Conservation (phyloP, 306 rosid genomes). For the Sphenostylis stenocarpa region DNA sequence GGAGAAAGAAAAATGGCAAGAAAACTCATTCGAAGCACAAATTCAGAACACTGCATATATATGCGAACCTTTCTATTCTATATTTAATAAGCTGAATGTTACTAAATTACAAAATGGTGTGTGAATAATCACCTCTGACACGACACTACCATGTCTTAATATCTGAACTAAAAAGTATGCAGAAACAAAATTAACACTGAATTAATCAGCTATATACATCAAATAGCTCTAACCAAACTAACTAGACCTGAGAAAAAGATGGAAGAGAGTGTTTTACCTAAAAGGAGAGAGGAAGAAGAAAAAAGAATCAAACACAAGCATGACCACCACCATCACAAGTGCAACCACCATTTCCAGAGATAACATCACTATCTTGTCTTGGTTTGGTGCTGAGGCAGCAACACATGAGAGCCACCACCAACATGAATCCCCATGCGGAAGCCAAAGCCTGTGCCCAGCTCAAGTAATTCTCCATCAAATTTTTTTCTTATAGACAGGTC, state of each 20-base stretch:
- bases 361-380: conserved; percentile 36
- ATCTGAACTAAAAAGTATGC: background rate
- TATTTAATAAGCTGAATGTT: background rate
- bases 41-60: background rate
- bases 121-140: background rate
- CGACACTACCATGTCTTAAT: background rate
- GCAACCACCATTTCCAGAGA: conserved; percentile 50
- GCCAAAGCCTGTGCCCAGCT: conserved; percentile 69
- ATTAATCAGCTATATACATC: background rate
- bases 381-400: conserved; percentile 80
- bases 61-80: background rate
- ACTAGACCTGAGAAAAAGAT: background rate
- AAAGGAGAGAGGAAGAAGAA: background rate
- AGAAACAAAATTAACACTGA: background rate
- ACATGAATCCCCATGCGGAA: conserved; percentile 65
- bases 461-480: conserved; percentile 41
- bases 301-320: conserved; percentile 34
- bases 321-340: conserved; percentile 72
- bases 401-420: conserved; percentile 65
- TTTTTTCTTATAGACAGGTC: background rate
- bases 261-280: background rate
- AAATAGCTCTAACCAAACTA: background rate
- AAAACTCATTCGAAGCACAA: background rate
- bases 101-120: background rate
- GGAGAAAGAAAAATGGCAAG: background rate